Evolutionary conservation across 345 rosid genomes (phyloP).

Genomic region (Eucalyptus marginata): DNA sequence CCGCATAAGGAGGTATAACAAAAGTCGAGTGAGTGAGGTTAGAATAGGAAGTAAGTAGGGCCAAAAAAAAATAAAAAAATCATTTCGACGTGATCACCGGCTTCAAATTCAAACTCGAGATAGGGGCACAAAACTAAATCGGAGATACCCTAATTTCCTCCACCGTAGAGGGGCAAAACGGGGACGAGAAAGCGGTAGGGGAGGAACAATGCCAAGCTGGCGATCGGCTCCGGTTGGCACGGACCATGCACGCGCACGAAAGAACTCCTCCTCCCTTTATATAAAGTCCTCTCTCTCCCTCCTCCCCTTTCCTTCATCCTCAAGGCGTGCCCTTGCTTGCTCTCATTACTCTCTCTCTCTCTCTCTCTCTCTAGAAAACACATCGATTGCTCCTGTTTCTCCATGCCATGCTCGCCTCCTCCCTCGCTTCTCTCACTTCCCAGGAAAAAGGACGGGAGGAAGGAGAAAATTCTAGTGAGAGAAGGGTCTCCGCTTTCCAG

Average conservation of each 20-base stretch:
- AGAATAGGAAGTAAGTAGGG: no score
- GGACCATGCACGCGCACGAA: constrained; percentile 23
- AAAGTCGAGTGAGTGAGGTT: no score
- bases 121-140: neutral
- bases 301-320: constrained; percentile 6
- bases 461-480: neutral
- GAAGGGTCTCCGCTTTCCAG: neutral
- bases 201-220: constrained; percentile 7
- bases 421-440: neutral
- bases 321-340: constrained; percentile 17
- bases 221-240: constrained; percentile 4
- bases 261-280: neutral
- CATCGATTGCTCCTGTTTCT: neutral
- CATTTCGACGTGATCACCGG: neutral
- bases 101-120: neutral
- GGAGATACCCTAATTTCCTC: neutral
- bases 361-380: neutral
- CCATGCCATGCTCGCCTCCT: neutral
- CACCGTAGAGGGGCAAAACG: neutral
- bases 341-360: neutral
- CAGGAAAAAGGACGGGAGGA: neutral
- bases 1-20: no score
- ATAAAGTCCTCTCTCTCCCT: constrained; percentile 9
- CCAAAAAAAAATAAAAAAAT: no score
- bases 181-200: neutral